Conservation (phyloP, 2,329 filamentous ascomycete genomes). For the Metarhizium sp. region DNA sequence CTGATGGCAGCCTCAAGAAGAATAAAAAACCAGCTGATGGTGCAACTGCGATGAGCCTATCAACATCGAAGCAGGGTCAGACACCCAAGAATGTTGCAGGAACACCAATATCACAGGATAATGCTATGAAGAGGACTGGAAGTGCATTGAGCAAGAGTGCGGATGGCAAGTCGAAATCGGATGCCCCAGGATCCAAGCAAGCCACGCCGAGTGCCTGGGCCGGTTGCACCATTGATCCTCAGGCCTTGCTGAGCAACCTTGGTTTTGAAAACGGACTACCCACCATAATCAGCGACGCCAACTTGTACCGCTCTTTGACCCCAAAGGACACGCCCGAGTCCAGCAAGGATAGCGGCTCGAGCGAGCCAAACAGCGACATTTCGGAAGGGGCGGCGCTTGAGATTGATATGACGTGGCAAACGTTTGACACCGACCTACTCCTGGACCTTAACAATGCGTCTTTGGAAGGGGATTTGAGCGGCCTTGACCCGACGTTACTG, state of each 20-base stretch:
- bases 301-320: constrained; percentile 44
- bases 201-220: constrained; percentile 24
- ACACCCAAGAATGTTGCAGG: constrained; percentile 32
- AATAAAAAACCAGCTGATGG: constrained; percentile 18
- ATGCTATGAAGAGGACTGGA: constrained; percentile 39
- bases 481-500: constrained; percentile 21
- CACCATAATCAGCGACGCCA: constrained; percentile 43
- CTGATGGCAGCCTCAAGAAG: constrained; percentile 34
- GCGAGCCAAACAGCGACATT: constrained; percentile 54
- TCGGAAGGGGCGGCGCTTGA: constrained; percentile 45
- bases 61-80: constrained; percentile 38
- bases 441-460: constrained; percentile 30
- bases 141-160: constrained; percentile 34
- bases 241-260: constrained; percentile 25
- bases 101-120: constrained; percentile 42
- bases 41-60: constrained; percentile 29
- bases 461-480: constrained; percentile 13
- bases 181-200: constrained; percentile 5
- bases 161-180: constrained; percentile 22
- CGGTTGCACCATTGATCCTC: constrained; percentile 41
- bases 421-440: constrained; percentile 36
- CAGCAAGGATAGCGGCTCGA: constrained; percentile 48
- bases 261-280: constrained; percentile 23
- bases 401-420: constrained; percentile 41
- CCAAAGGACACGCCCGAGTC: constrained; percentile 58